These are phyloP conservation scores for Globisporangium radiosum DNA, from an alignment of 352 stramenopile genomes.

Conservation along the genomic window DNA sequence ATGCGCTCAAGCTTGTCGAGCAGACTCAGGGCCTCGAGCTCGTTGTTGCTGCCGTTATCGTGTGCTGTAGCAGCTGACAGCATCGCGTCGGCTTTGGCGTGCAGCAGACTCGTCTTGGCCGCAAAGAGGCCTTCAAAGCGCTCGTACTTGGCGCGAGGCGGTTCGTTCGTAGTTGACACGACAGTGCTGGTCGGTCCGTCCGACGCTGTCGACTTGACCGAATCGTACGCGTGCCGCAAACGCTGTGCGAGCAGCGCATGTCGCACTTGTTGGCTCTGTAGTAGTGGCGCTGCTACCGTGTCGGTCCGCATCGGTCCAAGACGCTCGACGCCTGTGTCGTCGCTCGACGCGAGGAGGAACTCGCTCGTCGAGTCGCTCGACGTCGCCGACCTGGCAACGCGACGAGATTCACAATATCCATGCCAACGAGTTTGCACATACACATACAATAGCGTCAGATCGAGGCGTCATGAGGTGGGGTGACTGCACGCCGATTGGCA, in stretches of 20 bases:
- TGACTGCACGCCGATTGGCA: too few relatives aligned
- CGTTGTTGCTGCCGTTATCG: slow-evolving; percentile 2
- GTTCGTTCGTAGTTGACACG: neutral
- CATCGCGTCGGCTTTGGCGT: slow-evolving; percentile 26
- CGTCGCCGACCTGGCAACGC: slow-evolving; percentile 21
- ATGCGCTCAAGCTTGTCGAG: slow-evolving; percentile 47
- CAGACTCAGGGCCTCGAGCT: slow-evolving; percentile 21
- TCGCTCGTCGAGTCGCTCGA: slow-evolving; percentile 25
- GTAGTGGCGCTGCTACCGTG: neutral
- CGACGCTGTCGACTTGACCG: slow-evolving; percentile 31
- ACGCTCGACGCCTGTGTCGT: neutral
- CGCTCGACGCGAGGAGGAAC: neutral
- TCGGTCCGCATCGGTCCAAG: too few relatives aligned
- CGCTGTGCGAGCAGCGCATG: slow-evolving; percentile 30
- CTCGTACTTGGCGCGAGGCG: neutral
- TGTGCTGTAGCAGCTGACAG: slow-evolving; percentile 14
- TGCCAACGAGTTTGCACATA: too few relatives aligned
- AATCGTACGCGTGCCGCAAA: slow-evolving; percentile 44
- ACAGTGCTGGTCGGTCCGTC: neutral
- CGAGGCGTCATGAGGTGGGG: too few relatives aligned
- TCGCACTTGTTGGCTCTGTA: slow-evolving; percentile 3
- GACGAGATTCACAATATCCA: too few relatives aligned
- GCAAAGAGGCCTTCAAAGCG: slow-evolving; percentile 11
- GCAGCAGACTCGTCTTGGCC: slow-evolving; percentile 13
- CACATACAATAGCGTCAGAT: too few relatives aligned